Evolutionary conservation across 805 yeast species (phyloP), one percentile per base, ranked within the genome.

Genomic region (Cyberlindnera maritima): DNA sequence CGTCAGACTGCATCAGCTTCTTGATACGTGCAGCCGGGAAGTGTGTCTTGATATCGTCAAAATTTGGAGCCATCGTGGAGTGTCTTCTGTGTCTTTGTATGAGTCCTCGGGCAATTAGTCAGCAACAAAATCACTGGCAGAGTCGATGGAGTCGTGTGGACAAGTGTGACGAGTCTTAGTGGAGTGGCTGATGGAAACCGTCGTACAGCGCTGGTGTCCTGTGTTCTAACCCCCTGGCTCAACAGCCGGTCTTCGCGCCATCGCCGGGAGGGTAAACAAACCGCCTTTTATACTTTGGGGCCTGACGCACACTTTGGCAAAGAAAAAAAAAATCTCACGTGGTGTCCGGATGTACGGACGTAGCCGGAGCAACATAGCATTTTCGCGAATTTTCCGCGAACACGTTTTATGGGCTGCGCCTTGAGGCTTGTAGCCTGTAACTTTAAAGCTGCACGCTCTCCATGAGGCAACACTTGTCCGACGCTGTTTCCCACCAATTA

Each of bases 1-100:
- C 99, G 66, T 94, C 99, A 25, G 95, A 83, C 63, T 94, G 99
- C 97, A 94, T 92, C 49, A 94, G 80, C 59, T 94, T 88, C 72
- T 94, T 94, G 59, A 94, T 90, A 53, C 98, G 80, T 3, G 98
- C 98, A 5, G 90, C 86, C 4, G 96, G 96, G 65, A 87, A 87
- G 62, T 86, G 95, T 31, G 94, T 86, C 64, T 85, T 85, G 54
- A 86, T 82, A 39, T 63, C 59, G 13, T 66, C 70, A 48, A 64
- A 66, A 36, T 57, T 55, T 35, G 58, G 53, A 9, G 55, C 54
- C 58, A 54, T 56, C 36, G 19, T 32, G 19, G n/a, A 34, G 42
- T 37, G 31, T 33, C 15, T n/a, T 14, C 4, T 31, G 32, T 33
- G 29, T 36, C 19, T 23, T 39, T 29, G 13, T 7, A n/a, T 39